Evolutionary conservation across 169 alveolate genomes (phyloP), one percentile per base, ranked within the genome.

Genomic region (Plasmodium vinckei): DNA sequence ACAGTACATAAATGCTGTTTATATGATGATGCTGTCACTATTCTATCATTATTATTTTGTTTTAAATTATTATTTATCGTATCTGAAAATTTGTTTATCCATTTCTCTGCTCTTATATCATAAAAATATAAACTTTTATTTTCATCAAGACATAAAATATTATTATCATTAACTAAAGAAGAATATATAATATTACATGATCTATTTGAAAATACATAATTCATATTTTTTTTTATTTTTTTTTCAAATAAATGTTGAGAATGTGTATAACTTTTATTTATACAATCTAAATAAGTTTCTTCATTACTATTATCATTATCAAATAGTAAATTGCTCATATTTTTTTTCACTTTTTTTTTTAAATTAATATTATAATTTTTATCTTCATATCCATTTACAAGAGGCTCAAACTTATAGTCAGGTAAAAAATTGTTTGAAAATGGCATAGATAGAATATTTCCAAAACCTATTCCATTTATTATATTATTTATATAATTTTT

Each of bases 1-100:
- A 82, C 33, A 1, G 82, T 53, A 23, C 90, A 82, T 65, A 82
- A n/a, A 13, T 68, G 72, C n/a, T 82, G 82, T 51, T 71, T 82
- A 46, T 64, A 39, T 21, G 47, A 82, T 21, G 53, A 17, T 12
- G 90, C 90, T 6, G 65, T 6, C 13, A 47, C 56, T 15, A 82
- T 44, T 53, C 25, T 63, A 33, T 33, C 42, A 33, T 33, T 33
- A 33, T 2, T 3, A 53, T 9, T 25, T 25, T 53, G 51, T 53
- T 56, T 71, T 5, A 23, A 53, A 9, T 57, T 23, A 39, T 42
- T 23, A 9, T 69, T 82, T 7, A 5, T 59, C 19, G 27, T 9
- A 12, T 51, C 57, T 15, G 3, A 7, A 23, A n/a, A 42, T 19
- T 2, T 21, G 13, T 17, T 23, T 33, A 15, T 47, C 90, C 90